These are phyloP conservation scores for Iberis pinnata DNA, from an alignment of 345 rosid species.

Conservation along the genomic window DNA sequence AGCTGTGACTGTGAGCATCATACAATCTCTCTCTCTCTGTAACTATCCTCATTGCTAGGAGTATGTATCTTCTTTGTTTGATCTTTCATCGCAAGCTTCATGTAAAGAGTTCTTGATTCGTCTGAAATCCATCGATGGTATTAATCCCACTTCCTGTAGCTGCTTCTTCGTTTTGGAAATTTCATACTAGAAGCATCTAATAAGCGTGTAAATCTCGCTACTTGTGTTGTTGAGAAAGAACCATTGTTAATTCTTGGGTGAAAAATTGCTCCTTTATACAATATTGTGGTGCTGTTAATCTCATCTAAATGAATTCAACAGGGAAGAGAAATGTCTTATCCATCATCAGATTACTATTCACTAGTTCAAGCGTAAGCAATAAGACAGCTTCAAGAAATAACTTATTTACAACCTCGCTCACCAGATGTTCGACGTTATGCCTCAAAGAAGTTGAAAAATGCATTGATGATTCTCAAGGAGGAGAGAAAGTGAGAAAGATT, in stretches of 20 bases:
- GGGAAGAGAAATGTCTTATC: slow-evolving; percentile 15
- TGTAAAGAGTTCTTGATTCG: neutral
- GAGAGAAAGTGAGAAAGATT: neutral
- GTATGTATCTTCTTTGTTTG: neutral
- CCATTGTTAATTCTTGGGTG: neutral
- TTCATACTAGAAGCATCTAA: neutral
- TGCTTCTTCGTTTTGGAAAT: neutral
- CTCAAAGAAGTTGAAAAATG: slow-evolving; percentile 21
- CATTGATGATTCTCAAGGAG: slow-evolving; percentile 11
- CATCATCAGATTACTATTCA: slow-evolving; percentile 8
- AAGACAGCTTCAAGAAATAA: neutral
- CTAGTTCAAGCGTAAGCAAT: slow-evolving; percentile 7
- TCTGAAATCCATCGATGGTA: slow-evolving; percentile 4
- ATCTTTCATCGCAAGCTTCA: neutral
- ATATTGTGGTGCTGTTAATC: neutral
- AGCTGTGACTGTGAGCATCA: neutral
- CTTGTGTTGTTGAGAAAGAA: neutral
- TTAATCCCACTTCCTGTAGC: neutral
- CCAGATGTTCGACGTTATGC: slow-evolving; percentile 69
- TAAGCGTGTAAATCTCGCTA: neutral
- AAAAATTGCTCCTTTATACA: slow-evolving; percentile 1
- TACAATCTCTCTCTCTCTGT: neutral
- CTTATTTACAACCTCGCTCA: neutral
- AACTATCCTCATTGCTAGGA: neutral
- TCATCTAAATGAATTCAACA: slow-evolving; percentile 14